phyloP scores from a whole-genome alignment of 768 basidiomycete species.

The Boletus sp. region DNA sequence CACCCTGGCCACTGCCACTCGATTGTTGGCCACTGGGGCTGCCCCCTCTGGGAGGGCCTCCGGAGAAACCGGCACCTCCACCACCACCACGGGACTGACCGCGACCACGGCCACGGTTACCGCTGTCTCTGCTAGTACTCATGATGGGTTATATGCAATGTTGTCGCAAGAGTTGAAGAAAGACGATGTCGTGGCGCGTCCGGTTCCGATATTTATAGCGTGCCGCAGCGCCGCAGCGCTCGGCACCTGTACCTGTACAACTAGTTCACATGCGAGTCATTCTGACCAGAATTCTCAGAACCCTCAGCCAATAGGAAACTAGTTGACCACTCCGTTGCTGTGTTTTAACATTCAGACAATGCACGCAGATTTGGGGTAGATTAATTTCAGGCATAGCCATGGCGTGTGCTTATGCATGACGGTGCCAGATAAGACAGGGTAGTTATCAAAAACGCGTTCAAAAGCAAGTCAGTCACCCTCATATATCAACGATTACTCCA shows the following conservation, averaged over 20 bases:
- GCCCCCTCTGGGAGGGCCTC: neutral
- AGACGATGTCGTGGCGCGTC: neutral
- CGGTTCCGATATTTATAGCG: slow-evolving; percentile 6
- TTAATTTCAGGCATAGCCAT: neutral
- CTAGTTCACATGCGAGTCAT: too few relatives aligned
- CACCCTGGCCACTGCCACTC: slow-evolving; percentile 4
- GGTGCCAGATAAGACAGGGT: neutral
- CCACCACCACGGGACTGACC: slow-evolving; percentile 10
- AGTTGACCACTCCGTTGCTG: neutral
- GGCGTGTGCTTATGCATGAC: neutral
- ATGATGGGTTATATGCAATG: slow-evolving; percentile 1
- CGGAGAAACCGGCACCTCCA: neutral
- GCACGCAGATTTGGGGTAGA: too few relatives aligned
- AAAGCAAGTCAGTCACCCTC: neutral
- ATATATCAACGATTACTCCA: slow-evolving; percentile 23
- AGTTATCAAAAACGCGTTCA: neutral
- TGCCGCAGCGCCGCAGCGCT: too few relatives aligned
- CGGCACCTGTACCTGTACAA: too few relatives aligned
- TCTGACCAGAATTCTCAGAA: too few relatives aligned
- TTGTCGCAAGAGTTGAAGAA: neutral
- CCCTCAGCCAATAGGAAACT: neutral
- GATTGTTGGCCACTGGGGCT: slow-evolving; percentile 7
- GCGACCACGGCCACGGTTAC: slow-evolving; percentile 18
- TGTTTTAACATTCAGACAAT: neutral
- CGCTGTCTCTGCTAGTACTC: slow-evolving; percentile 15